Percentiles rank a stretch among this genome's conserved stretches.
Evolutionary conservation across 805 yeast species (phyloP).

Genomic region (Kazachstania kunashirensis): DNA sequence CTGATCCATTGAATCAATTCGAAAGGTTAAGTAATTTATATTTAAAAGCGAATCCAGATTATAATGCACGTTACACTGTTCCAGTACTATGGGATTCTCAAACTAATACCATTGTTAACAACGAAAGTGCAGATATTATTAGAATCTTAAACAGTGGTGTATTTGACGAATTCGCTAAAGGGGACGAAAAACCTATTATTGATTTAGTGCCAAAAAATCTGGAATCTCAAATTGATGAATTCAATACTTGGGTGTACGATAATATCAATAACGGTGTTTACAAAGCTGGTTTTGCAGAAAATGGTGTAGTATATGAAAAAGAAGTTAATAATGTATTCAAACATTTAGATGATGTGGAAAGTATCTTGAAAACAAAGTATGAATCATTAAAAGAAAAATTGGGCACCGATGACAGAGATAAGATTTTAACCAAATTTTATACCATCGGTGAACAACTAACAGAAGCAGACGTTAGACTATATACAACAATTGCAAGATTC

Average conservation of each 20-base stretch:
- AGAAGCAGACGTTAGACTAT: conserved; percentile 85
- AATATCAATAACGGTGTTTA: conserved; percentile 90
- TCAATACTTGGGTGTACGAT: conserved; percentile 77
- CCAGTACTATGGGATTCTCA: conserved; percentile 91
- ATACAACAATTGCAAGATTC: conserved; percentile 79
- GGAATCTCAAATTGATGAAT: conserved; percentile 53
- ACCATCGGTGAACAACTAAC: conserved; percentile 61
- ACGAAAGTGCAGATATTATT: conserved; percentile 84
- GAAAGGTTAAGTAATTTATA: conserved; percentile 62
- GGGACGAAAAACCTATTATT: conserved; percentile 16
- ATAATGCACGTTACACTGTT: conserved; percentile 78
- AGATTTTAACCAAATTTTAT: conserved; percentile 29
- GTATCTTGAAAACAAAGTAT: conserved; percentile 41
- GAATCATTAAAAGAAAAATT: conserved; percentile 33
- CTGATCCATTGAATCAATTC: conserved; percentile 51
- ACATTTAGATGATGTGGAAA: conserved; percentile 64
- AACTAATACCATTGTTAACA: conserved; percentile 73
- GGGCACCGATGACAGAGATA: conserved; percentile 8
- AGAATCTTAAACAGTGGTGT: conserved; percentile 75
- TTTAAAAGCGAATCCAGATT: conserved; percentile 63
- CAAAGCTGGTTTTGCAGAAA: conserved; percentile 82
- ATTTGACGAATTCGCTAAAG: conserved; percentile 34
- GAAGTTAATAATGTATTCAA: conserved; percentile 58
- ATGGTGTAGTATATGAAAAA: conserved; percentile 69
- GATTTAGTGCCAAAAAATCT: conserved; percentile 55